phyloP scores from a whole-genome alignment of 1,284 basidiomycete species.

The Psilocybe mexicana region DNA sequence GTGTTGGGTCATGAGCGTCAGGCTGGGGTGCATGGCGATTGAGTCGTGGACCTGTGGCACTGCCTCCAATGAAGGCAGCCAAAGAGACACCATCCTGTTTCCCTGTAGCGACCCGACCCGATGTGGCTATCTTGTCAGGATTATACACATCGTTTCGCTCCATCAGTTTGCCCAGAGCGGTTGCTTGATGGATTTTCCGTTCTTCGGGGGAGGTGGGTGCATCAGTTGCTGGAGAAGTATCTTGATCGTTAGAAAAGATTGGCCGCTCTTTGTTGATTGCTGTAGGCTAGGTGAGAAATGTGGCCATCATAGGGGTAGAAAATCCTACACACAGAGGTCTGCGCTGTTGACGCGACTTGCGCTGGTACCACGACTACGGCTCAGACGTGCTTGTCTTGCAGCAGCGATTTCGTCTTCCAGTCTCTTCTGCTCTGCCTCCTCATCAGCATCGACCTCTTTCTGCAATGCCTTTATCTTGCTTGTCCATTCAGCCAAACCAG shows the following conservation, averaged over 20 bases:
- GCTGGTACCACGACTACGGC: slow-evolving; percentile 56
- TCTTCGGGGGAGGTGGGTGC: slow-evolving; percentile 32
- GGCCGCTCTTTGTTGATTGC: slow-evolving; percentile 16
- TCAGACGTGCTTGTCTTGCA: slow-evolving; percentile 64
- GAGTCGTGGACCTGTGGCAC: slow-evolving; percentile 67
- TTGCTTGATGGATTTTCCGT: slow-evolving; percentile 44
- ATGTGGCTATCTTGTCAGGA: slow-evolving; percentile 19
- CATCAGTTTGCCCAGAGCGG: slow-evolving; percentile 41
- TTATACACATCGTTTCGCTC: slow-evolving; percentile 28
- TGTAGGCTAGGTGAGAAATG: slow-evolving; percentile 2
- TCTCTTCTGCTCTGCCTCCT: slow-evolving; percentile 69
- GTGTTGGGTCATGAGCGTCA: slow-evolving; percentile 62
- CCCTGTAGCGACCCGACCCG: slow-evolving; percentile 20
- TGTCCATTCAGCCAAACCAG: slow-evolving; percentile 76
- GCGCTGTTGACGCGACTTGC: slow-evolving; percentile 39
- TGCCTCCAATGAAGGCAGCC: slow-evolving; percentile 77
- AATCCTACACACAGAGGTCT: slow-evolving; percentile 45
- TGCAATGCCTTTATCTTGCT: slow-evolving; percentile 76
- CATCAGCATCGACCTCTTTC: slow-evolving; percentile 75
- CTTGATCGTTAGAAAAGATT: slow-evolving; percentile 13
- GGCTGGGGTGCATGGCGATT: slow-evolving; percentile 70
- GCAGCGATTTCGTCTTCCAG: slow-evolving; percentile 77
- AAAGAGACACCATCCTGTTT: slow-evolving; percentile 59
- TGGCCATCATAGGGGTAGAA: slow-evolving; percentile 2
- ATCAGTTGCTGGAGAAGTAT: slow-evolving; percentile 25